Evolutionary conservation across 2,329 filamentous ascomycete genomes (phyloP).

Genomic region (Ophiobolus disseminans): DNA sequence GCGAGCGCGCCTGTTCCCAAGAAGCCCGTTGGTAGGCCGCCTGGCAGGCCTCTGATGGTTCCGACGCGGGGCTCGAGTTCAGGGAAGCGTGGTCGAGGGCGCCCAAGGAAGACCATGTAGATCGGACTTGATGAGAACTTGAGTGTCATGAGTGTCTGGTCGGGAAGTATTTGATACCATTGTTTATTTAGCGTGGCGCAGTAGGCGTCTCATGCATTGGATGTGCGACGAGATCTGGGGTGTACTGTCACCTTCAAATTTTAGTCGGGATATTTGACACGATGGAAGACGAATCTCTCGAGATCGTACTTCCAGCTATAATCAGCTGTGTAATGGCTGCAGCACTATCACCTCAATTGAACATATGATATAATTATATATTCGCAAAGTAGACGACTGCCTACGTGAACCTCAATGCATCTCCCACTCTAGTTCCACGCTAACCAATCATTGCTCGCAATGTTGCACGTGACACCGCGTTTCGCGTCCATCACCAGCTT

Average conservation of each 20-base stretch:
- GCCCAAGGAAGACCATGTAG: constrained; percentile 34
- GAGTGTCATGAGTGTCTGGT: background rate
- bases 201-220: background rate
- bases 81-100: constrained; percentile 30
- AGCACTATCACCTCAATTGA: no score
- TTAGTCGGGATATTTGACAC: no score
- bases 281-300: no score
- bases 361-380: no score
- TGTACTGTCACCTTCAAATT: no score
- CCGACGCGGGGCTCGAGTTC: constrained; percentile 30
- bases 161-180: background rate
- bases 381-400: no score
- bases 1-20: constrained; percentile 34
- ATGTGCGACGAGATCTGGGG: background rate
- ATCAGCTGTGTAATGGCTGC: no score
- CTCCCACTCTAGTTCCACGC: no score
- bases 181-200: constrained; percentile 1
- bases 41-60: constrained; percentile 27
- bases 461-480: no score
- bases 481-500: background rate
- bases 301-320: no score
- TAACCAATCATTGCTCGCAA: no score
- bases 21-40: constrained; percentile 24
- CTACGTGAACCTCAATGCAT: no score
- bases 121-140: background rate